Evolutionary conservation across 2,329 filamentous ascomycete species (phyloP).

Genomic region (Hypocrella siamensis): DNA sequence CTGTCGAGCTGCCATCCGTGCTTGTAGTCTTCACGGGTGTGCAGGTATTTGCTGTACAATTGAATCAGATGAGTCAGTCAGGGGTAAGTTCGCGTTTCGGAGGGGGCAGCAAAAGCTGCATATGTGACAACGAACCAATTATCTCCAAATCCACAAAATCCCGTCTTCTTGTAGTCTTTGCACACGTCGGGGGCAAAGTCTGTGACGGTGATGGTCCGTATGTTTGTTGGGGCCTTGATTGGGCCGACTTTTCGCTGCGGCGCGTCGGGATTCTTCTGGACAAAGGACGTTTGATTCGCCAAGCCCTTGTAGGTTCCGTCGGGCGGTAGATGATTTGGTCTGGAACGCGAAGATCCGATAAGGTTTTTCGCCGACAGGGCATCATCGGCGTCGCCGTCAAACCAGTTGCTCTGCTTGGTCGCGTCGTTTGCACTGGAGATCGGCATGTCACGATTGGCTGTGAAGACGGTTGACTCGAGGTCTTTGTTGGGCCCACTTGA

Average conservation of each 20-base stretch:
- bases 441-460: slow-evolving; percentile 44
- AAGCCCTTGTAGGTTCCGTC: slow-evolving; percentile 66
- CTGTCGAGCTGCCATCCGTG: slow-evolving; percentile 90
- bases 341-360: slow-evolving; percentile 37
- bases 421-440: slow-evolving; percentile 66
- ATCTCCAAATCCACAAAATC: slow-evolving; percentile 22
- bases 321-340: slow-evolving; percentile 17
- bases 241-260: slow-evolving; percentile 60
- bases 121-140: slow-evolving; percentile 25
- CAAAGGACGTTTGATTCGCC: slow-evolving; percentile 57
- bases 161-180: slow-evolving; percentile 82
- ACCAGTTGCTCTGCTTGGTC: slow-evolving; percentile 82
- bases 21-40: slow-evolving; percentile 64
- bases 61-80: background rate
- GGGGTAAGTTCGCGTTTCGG: slow-evolving; percentile 1
- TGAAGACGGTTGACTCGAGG: slow-evolving; percentile 35
- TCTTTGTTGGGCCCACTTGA: slow-evolving; percentile 17
- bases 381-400: slow-evolving; percentile 52
- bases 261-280: slow-evolving; percentile 67
- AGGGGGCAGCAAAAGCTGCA: slow-evolving; percentile 19
- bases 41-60: slow-evolving; percentile 46
- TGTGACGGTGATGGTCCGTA: slow-evolving; percentile 76
- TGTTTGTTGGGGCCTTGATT: slow-evolving; percentile 74
- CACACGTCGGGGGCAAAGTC: slow-evolving; percentile 90
- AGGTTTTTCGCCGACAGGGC: slow-evolving; percentile 34